Conservation (phyloP, 441 rosid species). For the Populus trichocarpa region DNA sequence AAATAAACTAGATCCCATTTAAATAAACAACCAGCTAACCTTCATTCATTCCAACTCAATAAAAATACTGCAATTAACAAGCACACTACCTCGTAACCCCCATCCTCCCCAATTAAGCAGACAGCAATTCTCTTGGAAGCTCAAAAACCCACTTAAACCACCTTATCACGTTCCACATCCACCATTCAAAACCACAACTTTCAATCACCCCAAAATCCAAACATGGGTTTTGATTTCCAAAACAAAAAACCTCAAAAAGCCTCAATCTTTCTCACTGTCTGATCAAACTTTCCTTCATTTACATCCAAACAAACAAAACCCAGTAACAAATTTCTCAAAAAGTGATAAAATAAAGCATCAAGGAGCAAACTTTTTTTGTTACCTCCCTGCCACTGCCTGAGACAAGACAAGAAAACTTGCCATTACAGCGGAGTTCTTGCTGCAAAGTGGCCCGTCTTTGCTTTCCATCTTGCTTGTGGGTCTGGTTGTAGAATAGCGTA, state of each 20-base stretch:
- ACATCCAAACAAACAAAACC: not conserved
- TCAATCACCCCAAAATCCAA: not conserved
- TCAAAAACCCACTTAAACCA: not conserved
- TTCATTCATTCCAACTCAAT: not conserved
- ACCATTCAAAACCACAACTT: not conserved
- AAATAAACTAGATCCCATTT: not conserved
- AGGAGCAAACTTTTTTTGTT: not conserved
- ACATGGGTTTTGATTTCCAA: not conserved
- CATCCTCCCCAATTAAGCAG: not conserved
- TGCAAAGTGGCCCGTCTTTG: constrained; percentile 38
- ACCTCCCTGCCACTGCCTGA: constrained; percentile 6
- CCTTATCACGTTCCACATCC: not conserved
- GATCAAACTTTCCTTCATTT: not conserved
- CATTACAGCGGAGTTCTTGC: constrained; percentile 9
- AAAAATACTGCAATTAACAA: not conserved
- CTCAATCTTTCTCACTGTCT: not conserved
- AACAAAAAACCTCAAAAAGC: not conserved
- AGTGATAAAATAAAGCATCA: not conserved
- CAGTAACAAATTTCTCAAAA: not conserved
- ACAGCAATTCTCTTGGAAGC: not conserved
- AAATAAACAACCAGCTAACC: not conserved
- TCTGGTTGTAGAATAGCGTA: not conserved
- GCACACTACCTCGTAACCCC: not conserved
- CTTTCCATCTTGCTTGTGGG: constrained; percentile 18
- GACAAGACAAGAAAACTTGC: constrained; percentile 13